phyloP scores from a whole-genome alignment of 257 asterid species.

The Fraxinus anomala region DNA sequence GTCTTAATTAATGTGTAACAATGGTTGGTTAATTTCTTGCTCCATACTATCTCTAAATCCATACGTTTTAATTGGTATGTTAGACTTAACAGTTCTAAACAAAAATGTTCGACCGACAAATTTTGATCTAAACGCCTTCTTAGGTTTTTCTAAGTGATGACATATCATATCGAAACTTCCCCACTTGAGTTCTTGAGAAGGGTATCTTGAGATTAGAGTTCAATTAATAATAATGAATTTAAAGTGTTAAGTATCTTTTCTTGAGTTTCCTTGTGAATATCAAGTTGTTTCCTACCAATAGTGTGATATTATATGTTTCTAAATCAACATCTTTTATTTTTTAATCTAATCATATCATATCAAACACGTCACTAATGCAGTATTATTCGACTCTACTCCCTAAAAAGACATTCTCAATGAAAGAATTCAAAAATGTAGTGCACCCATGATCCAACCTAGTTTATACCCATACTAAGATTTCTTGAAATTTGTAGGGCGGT shows the following conservation, averaged over 20 bases:
- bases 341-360: neutral
- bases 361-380: neutral
- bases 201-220: neutral
- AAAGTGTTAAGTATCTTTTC: neutral
- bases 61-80: neutral
- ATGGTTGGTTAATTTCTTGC: neutral
- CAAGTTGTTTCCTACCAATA: neutral
- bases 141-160: neutral
- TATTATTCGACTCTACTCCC: neutral
- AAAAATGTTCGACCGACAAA: neutral
- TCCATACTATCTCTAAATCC: neutral
- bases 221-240: too few relatives aligned
- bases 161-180: neutral
- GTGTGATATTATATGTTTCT: neutral
- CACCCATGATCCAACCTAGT: neutral
- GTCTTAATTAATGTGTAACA: neutral
- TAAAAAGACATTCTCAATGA: neutral
- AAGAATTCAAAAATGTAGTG: neutral
- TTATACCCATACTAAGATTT: neutral
- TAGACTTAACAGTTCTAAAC: too few relatives aligned
- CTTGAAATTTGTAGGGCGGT: conserved; percentile 34
- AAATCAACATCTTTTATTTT: neutral
- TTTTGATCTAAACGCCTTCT: neutral
- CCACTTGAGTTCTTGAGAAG: neutral
- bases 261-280: neutral